Evolutionary conservation across 148 eudicot species (phyloP), one percentile per base, ranked within the genome.

Genomic region (Selenicereus undatus): DNA sequence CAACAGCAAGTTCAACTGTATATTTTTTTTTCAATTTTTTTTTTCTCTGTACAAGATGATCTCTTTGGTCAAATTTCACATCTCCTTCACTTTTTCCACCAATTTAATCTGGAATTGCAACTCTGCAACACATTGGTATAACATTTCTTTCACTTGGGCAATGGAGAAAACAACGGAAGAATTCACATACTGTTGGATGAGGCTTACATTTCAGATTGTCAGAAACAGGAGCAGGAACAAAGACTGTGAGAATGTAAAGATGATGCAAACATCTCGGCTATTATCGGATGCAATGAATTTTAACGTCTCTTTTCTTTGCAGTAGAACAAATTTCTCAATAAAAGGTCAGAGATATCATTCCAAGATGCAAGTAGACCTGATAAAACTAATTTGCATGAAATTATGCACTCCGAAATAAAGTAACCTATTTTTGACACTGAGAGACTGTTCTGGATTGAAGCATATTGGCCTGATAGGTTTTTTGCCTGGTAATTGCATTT

Each of bases 1-100:
- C 71, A 66, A 32, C 43, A 39, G 43, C 43, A 66, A 66, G 11
- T 26, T 24, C 16, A 64, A 65, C 30, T 80, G 71, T 83, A 52
- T 51, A 60, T 83, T 66, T 66, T 66, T 66, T 27, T 7, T 1
- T n/a, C n/a, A n/a, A 32, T 11, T 18, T 27, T 26, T 66, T 66
- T 66, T 66, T 66, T 4, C 71, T 27, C 71, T 66, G 29, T 66
- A 26, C 35, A 27, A 66, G 32, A 66, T 24, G 71, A 66, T 66
- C 32, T 66, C 35, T 66, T 27, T 11, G 32, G 8, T 29, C 32
- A 16, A 39, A 39, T 39, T 56, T 56, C 35, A 2, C 35, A 27
- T 66, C 30, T 27, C 30, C 27, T 13, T 66, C 62, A 10, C 52
- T 48, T 12, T 48, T 12, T 48, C 8, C 12, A 48, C 52, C 52